Base-by-base conservation (phyloP, 352 stramenopile genomes). In the Phytophthora cryptogea region DNA sequence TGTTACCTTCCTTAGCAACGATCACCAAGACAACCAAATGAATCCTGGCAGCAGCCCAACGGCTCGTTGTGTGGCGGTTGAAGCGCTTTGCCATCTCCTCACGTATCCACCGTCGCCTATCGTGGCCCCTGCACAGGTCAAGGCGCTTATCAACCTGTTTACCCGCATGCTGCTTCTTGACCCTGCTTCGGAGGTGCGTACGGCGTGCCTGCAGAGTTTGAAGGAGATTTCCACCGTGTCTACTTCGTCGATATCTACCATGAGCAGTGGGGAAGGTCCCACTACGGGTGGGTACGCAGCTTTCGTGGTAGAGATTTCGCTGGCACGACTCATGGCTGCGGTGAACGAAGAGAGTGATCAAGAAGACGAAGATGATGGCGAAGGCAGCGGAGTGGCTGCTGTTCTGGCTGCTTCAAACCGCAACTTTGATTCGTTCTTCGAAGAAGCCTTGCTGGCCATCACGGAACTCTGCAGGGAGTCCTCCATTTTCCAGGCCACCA, bases 71-170 rank as follows among this genome's bases (percentile, higher is more conserved):
- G 61, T 90, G 8, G 76, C 85, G 16, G 76, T 94, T 46, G 65
- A 90, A 48, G 73, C 78, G 7, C 68, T 95, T 20, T 80, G 77
- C 43, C 83, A 93, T 31, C 64, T 95, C 41, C 70, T 94, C 41
- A 90, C 83, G 35, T 92, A 82, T 47, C 86, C 86, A 13, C 85
- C 86, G 40, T 93, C 86, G 8, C 83, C 86, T 1, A 83, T 95
- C 35, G 73, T 95, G 43, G 76, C 81, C 9, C 60, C 70, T 1
- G 56, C 54, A 5, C 74, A 91, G 28, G 79, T 94, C 10, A 82
- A 92, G 40, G 62, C 66, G 14, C 59, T 95, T n/a, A 68, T 95
- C 28, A 76, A 86, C 35, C 75, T 92, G 16, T 92, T 91, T 59
- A 95, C 80, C 1, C 70, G 72, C 8, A 75, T 89, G 47, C 48